These are phyloP conservation scores for Boletus coccyginus DNA, from an alignment of 768 basidiomycete species.

Conservation along the genomic window DNA sequence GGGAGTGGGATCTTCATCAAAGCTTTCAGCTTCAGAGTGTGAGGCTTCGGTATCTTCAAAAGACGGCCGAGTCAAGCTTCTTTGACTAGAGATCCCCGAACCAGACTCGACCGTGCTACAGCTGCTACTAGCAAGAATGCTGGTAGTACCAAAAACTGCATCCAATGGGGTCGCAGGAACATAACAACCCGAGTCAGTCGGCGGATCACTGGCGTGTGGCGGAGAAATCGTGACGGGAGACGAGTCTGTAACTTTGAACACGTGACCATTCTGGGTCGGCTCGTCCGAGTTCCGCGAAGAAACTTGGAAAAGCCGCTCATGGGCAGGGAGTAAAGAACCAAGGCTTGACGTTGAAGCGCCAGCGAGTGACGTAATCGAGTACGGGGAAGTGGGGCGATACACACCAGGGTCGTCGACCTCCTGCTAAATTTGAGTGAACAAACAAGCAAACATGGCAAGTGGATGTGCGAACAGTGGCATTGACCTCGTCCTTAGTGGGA, in stretches of 20 bases:
- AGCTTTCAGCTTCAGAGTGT: conserved; percentile 4
- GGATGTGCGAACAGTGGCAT: conserved; percentile 12
- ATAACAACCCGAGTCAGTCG: neutral
- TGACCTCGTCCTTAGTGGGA: conserved; percentile 2
- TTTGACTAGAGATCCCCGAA: neutral
- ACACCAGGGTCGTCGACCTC: conserved; percentile 4
- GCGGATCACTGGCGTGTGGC: neutral
- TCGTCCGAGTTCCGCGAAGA: conserved; percentile 12
- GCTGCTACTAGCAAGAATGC: neutral
- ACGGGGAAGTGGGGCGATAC: conserved; percentile 5
- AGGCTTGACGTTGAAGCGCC: conserved; percentile 28
- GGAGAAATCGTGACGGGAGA: conserved; percentile 8
- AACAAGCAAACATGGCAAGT: neutral
- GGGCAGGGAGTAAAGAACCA: conserved; percentile 26
- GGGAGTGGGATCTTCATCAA: conserved; percentile 28
- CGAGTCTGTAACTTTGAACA: neutral
- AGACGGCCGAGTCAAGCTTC: neutral
- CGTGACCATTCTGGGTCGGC: neutral
- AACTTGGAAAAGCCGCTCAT: conserved; percentile 25
- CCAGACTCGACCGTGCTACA: neutral
- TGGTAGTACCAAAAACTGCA: conserved; percentile 4
- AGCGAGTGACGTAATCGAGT: conserved; percentile 17
- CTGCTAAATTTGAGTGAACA: conserved; percentile 5
- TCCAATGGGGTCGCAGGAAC: conserved; percentile 1
- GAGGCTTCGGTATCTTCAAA: conserved; percentile 4